These are phyloP conservation scores for Chalciporus piperatus DNA, from an alignment of 768 basidiomycete genomes.

Conservation along the genomic window DNA sequence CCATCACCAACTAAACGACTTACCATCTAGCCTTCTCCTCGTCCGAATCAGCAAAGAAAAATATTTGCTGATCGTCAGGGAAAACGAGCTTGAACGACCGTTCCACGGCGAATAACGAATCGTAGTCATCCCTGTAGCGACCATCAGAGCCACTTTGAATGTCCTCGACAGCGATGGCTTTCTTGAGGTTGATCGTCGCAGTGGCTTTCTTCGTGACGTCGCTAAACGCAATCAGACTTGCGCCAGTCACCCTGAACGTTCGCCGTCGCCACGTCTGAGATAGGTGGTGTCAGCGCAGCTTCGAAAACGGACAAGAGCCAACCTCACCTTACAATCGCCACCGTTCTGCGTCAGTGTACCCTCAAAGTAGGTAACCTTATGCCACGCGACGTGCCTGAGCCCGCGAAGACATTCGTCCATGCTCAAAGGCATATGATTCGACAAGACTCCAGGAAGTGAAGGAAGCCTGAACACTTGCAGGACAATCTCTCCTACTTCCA, in stretches of 20 bases:
- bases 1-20: conserved; percentile 19
- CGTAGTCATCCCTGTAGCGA: conserved; percentile 51
- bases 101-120: conserved; percentile 67
- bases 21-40: conserved; percentile 87
- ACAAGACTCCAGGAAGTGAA: conserved; percentile 76
- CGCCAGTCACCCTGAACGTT: conserved; percentile 79
- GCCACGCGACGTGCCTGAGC: conserved; percentile 87
- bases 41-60: conserved; percentile 89
- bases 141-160: conserved; percentile 60
- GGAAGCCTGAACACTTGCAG: conserved; percentile 91
- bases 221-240: conserved; percentile 86
- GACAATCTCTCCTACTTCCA: conserved; percentile 84
- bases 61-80: conserved; percentile 70
- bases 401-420: conserved; percentile 91
- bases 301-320: background rate
- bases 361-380: conserved; percentile 91
- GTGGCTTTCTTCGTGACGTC: conserved; percentile 90
- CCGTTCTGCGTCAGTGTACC: conserved; percentile 91
- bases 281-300: background rate
- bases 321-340: conserved; percentile 83
- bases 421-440: conserved; percentile 82
- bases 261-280: conserved; percentile 77
- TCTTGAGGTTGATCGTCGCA: conserved; percentile 86
- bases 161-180: conserved; percentile 75
- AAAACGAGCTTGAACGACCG: conserved; percentile 86